Conservation (phyloP, 495 filamentous ascomycete species). For the Aspergillus affinis region DNA sequence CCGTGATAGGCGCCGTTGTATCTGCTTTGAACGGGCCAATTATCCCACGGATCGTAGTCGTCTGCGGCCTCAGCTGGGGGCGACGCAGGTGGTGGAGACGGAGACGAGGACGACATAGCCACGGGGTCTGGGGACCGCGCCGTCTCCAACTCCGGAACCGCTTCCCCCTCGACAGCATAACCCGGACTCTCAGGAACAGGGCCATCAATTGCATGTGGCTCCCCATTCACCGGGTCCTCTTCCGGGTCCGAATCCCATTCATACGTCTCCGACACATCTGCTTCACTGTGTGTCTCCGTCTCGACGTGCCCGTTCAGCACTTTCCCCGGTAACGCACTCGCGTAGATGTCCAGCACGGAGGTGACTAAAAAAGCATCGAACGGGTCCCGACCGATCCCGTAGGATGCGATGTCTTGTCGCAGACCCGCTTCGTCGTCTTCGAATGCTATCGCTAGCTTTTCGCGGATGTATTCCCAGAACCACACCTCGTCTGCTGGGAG, state of each 20-base stretch:
- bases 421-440: slow-evolving; percentile 9
- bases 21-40: too few species aligned
- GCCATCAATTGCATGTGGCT: neutral
- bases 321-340: neutral
- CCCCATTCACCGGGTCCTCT: too few species aligned
- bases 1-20: neutral
- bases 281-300: too few species aligned
- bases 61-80: too few species aligned
- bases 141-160: neutral
- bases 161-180: neutral
- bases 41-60: neutral
- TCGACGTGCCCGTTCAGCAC: neutral
- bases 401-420: neutral
- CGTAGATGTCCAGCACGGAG: slow-evolving; percentile 4
- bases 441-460: slow-evolving; percentile 10
- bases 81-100: neutral
- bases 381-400: slow-evolving; percentile 6
- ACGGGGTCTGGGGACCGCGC: neutral
- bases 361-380: slow-evolving; percentile 9
- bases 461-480: slow-evolving; percentile 10
- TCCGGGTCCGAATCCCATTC: neutral
- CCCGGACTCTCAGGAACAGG: neutral
- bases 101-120: neutral
- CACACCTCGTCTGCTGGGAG: slow-evolving; percentile 11
- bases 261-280: neutral